A percentile compares a stretch with the other conserved stretches of the same genome.
Evolutionary conservation across 257 asterid species (phyloP).

Genomic region (Solanum medicagineum): DNA sequence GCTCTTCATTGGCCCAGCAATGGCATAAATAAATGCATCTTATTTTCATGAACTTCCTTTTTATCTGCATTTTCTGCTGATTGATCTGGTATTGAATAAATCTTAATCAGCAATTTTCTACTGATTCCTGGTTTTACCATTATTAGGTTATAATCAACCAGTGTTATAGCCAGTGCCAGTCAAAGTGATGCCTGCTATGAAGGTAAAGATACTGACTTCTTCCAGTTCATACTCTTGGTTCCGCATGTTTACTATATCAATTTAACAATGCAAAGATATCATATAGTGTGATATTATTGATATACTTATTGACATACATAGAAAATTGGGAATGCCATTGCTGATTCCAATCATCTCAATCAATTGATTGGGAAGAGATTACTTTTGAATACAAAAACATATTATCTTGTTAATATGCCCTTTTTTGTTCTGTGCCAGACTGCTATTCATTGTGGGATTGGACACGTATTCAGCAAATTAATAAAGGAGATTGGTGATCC

Average conservation of each 20-base stretch:
- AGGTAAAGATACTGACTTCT: background rate
- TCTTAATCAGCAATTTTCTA: background rate
- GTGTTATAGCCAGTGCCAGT: background rate
- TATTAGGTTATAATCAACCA: background rate
- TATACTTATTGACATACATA: background rate
- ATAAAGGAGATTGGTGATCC: conserved; percentile 58
- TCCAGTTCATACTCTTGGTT: background rate
- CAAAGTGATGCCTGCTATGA: conserved; percentile 1
- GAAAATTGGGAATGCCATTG: background rate
- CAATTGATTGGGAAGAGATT: background rate
- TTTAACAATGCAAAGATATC: background rate
- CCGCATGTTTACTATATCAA: background rate
- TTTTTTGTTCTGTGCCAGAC: conserved; percentile 12
- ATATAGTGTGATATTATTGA: background rate
- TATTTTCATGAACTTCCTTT: background rate
- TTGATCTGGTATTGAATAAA: background rate
- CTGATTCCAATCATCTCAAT: background rate
- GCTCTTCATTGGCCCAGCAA: background rate
- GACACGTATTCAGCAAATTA: conserved; percentile 53
- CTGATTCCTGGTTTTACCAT: background rate
- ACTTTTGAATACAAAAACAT: background rate
- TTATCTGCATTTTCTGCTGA: background rate
- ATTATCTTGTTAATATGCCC: background rate
- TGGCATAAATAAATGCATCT: background rate
- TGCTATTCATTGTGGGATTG: conserved; percentile 36